Conservation (phyloP, 2,329 filamentous ascomycete genomes). For the Ophiostoma pallidulum region DNA sequence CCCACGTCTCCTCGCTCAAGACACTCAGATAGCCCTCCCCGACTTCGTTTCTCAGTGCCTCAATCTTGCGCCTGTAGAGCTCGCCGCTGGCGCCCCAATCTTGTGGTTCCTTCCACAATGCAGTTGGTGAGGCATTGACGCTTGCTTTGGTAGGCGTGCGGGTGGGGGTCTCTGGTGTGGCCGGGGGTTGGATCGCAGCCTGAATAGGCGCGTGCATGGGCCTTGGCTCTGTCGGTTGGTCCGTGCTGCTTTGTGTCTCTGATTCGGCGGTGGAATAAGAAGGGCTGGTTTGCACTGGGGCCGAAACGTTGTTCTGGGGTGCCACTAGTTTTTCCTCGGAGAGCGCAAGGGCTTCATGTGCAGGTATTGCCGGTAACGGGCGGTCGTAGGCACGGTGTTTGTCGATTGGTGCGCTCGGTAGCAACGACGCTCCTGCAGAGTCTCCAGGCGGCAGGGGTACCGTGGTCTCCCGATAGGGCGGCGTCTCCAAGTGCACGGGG, state of each 20-base stretch:
- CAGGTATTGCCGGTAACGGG: not conserved
- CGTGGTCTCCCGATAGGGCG: not conserved
- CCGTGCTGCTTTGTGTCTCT: not conserved
- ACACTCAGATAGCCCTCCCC: slow-evolving; percentile 82
- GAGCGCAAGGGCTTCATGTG: not conserved
- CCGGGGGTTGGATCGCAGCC: not conserved
- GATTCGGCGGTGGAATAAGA: not conserved
- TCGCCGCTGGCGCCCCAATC: slow-evolving; percentile 64
- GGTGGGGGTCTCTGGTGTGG: slow-evolving; percentile 10
- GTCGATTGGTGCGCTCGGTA: not conserved
- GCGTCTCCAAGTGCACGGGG: slow-evolving; percentile 14
- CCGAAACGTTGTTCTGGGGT: no score
- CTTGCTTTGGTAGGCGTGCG: slow-evolving; percentile 8
- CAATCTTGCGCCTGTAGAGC: slow-evolving; percentile 78
- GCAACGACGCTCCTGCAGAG: not conserved
- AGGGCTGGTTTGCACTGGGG: no score
- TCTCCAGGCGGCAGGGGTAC: not conserved
- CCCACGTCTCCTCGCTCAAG: slow-evolving; percentile 67
- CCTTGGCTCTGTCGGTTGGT: not conserved
- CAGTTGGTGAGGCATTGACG: not conserved
- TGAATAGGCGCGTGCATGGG: not conserved
- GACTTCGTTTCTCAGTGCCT: slow-evolving; percentile 74
- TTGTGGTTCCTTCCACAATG: slow-evolving; percentile 32
- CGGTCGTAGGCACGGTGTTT: not conserved
- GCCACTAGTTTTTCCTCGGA: not conserved